Conservation (phyloP, 768 basidiomycete species). For the Filobasidium floriforme region DNA sequence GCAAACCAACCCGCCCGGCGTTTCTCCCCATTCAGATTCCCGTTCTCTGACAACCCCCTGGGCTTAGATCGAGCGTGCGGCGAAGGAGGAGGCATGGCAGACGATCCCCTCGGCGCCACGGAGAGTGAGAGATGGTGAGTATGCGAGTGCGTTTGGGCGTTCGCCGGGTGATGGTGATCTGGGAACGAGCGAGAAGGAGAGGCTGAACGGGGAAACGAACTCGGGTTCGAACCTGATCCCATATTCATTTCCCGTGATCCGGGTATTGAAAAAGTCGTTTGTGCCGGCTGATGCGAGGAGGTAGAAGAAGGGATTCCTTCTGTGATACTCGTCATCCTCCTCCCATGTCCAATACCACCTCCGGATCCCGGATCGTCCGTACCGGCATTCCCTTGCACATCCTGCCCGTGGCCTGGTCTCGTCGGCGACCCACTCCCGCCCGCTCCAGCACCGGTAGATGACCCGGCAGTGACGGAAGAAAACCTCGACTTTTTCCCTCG, state of each 20-base stretch:
- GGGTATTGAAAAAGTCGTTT: neutral
- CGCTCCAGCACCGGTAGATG: no score
- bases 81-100: neutral
- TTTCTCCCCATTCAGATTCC: slow-evolving; percentile 1
- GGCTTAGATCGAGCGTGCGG: neutral
- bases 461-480: no score
- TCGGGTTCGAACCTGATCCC: neutral
- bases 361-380: neutral
- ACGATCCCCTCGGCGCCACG: neutral
- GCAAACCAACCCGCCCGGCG: slow-evolving; percentile 10
- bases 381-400: neutral
- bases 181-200: neutral
- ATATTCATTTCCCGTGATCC: neutral
- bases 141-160: neutral
- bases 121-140: neutral
- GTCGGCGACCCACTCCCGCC: no score
- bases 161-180: neutral
- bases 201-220: neutral
- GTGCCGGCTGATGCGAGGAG: neutral
- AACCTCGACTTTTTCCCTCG: no score
- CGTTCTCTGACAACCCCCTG: neutral
- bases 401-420: neutral
- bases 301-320: neutral
- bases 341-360: neutral
- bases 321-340: neutral